These are phyloP conservation scores for Ashbya aceris DNA, from an alignment of 1,139 yeast species.

Conservation along the genomic window DNA sequence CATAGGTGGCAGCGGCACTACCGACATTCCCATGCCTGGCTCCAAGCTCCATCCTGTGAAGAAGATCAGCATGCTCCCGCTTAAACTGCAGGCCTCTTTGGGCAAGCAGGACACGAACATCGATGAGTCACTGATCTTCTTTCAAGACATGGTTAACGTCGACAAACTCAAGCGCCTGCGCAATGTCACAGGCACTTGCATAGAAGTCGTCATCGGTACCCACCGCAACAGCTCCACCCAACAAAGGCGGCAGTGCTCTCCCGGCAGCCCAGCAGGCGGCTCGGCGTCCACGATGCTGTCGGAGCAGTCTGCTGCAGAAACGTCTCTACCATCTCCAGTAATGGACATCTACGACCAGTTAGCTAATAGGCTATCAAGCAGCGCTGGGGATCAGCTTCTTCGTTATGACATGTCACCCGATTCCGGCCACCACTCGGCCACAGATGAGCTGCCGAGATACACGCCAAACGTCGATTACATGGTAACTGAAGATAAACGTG, in stretches of 20 bases:
- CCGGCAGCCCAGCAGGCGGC: not conserved
- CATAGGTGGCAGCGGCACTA: conserved; percentile 16
- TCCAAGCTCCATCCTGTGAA: conserved; percentile 4
- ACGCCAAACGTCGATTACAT: conserved; percentile 12
- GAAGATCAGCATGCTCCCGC: conserved; percentile 4
- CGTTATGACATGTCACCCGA: not conserved
- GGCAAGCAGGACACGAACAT: conserved; percentile 9
- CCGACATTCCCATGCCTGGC: conserved; percentile 6
- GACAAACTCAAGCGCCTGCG: conserved; percentile 65
- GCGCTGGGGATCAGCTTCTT: not conserved
- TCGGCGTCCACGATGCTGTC: not conserved
- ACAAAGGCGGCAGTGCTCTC: not conserved
- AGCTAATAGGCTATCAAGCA: not conserved
- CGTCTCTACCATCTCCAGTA: not conserved
- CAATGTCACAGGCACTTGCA: conserved; percentile 68
- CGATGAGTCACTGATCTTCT: conserved; percentile 20
- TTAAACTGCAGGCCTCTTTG: conserved; percentile 2
- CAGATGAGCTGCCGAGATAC: conserved; percentile 22
- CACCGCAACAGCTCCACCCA: conserved; percentile 32
- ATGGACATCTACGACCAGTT: not conserved
- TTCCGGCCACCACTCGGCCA: not conserved
- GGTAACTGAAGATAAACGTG: conserved; percentile 29
- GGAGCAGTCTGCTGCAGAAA: not conserved
- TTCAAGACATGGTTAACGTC: conserved; percentile 54
- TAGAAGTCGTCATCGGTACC: conserved; percentile 76